phyloP scores from a whole-genome alignment of 768 basidiomycete species.

The Inosperma sp. region DNA sequence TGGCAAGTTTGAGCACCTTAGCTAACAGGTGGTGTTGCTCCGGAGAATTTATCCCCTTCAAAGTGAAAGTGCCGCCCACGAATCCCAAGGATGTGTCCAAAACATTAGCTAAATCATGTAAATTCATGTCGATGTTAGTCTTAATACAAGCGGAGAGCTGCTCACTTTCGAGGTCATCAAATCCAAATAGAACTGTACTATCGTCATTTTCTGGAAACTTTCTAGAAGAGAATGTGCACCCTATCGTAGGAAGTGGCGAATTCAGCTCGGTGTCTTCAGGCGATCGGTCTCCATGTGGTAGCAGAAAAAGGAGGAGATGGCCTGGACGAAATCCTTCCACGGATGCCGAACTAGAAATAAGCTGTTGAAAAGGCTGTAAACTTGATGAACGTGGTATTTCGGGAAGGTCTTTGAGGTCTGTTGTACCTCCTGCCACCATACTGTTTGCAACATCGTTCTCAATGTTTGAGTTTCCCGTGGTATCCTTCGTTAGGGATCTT shows the following conservation, averaged over 20 bases:
- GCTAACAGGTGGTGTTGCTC: conserved; percentile 41
- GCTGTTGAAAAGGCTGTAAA: conserved; percentile 22
- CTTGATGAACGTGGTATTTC: conserved; percentile 11
- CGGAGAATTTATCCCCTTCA: conserved; percentile 43
- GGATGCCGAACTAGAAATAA: conserved; percentile 23
- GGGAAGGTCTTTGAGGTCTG: not conserved
- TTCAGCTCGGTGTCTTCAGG: conserved; percentile 34
- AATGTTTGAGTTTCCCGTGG: not conserved
- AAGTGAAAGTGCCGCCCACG: conserved; percentile 59
- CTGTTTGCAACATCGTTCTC: not conserved
- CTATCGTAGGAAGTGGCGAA: conserved; percentile 32
- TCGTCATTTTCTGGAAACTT: conserved; percentile 32
- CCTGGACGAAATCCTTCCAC: conserved; percentile 26
- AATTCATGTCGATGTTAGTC: not conserved
- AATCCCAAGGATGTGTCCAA: conserved; percentile 26
- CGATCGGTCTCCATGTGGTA: conserved; percentile 33
- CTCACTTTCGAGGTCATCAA: conserved; percentile 50
- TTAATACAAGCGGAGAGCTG: not conserved
- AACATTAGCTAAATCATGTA: conserved; percentile 5
- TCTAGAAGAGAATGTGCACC: conserved; percentile 43
- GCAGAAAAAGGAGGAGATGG: conserved; percentile 51
- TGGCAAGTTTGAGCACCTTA: conserved; percentile 46
- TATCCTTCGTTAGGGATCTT: conserved; percentile 8
- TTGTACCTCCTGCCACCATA: not conserved
- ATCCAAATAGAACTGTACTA: conserved; percentile 42